Base-by-base conservation (phyloP, 2,329 filamentous ascomycete genomes). In the Neopestalotiopsis clavispora region DNA sequence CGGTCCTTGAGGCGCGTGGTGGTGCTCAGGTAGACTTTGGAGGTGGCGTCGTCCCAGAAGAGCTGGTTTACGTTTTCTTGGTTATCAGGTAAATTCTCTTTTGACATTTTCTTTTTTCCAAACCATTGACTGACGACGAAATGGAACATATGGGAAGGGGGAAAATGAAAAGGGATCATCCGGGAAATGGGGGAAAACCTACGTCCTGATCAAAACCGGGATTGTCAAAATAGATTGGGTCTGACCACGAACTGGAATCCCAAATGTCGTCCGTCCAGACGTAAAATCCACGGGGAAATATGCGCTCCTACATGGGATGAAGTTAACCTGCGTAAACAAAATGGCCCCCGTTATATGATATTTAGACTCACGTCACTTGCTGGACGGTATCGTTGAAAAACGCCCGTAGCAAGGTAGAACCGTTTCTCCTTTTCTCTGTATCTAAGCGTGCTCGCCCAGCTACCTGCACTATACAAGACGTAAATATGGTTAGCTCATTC, bases 161-260 rank as follows among this genome's bases (percentile, higher is more conserved):
- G 3, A 23, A 23, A 23, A 23, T 23, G 3, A 23, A 23, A 23
- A 2, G 23, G 23, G 23, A 23, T 23, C 2, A 23, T 23, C 23
- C 23, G 23, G 23, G 23, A 2, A 23, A 23, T 23, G 23, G n/a
- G n/a, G 1, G 32, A 62, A 9, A 38, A 77, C 78, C 72, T 74
- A 85, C 84, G 75, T 86, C 85, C 74, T 87, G 85, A 70, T 87
- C 85, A 67, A 87, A 86, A 1, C 85, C 85, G 1, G 84, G 80
- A 58, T 86, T 84, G 66, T 88, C 86, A 70, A 88, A 87, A 69
- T 84, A 87, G 0, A 86, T 76, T 0, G 86, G 85, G 60, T 88
- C 85, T 4, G 84, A 86, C 86, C 86, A 89, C 3, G 82, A 78
- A 6, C 70, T 75, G 0, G 83, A 80, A 58, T 87, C 81, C 82